Conservation (phyloP, 2,329 filamentous ascomycete genomes). For the Ceratocystis variospora region DNA sequence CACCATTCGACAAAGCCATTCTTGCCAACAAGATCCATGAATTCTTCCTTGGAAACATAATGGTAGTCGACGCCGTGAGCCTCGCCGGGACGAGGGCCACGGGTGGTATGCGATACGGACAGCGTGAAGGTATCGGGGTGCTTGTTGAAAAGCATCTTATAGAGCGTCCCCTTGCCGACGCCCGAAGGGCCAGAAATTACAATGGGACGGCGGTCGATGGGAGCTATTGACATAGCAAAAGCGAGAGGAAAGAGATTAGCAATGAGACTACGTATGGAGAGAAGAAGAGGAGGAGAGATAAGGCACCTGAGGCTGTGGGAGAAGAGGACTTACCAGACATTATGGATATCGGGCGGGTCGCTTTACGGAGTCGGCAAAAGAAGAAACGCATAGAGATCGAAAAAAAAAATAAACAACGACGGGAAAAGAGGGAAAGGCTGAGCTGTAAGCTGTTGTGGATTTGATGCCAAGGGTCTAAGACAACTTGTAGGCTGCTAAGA, state of each 20-base stretch:
- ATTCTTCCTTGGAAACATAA: constrained; percentile 54
- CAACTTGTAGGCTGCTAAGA: background rate
- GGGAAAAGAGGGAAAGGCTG: background rate
- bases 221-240: constrained; percentile 18
- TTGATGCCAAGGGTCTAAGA: background rate
- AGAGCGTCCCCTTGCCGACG: constrained; percentile 69
- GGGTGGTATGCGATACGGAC: constrained; percentile 65
- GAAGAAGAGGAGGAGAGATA: background rate
- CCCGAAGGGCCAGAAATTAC: constrained; percentile 71
- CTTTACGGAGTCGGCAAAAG: constrained; percentile 6
- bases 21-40: constrained; percentile 51
- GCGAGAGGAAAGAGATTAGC: constrained; percentile 19
- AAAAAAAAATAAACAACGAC: background rate
- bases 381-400: constrained; percentile 11
- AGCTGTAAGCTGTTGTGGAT: background rate
- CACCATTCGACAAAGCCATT: constrained; percentile 61
- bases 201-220: constrained; percentile 47
- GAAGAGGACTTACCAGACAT: constrained; percentile 16
- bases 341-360: constrained; percentile 12
- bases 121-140: constrained; percentile 40
- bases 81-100: constrained; percentile 61
- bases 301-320: background rate
- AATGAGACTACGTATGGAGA: background rate
- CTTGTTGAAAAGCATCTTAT: constrained; percentile 51
- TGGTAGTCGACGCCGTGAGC: constrained; percentile 67